phyloP scores from a whole-genome alignment of 352 stramenopile genomes.

The Phytopythium sindhum region DNA sequence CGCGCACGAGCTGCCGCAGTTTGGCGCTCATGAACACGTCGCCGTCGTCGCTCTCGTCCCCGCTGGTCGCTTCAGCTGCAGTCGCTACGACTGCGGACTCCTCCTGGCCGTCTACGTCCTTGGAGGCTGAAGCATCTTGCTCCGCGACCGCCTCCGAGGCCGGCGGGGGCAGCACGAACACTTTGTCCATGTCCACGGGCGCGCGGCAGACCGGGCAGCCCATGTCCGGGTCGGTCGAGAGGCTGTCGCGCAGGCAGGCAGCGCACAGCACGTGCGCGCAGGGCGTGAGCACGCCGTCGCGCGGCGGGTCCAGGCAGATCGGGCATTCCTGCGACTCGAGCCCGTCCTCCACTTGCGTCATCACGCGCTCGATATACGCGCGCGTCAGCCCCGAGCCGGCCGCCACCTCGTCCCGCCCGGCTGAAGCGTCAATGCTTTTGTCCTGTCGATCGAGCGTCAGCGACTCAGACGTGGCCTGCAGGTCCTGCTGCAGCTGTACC shows the following conservation, averaged over 20 bases:
- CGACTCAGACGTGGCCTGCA: slow-evolving; percentile 15
- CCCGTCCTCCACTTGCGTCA: slow-evolving; percentile 77
- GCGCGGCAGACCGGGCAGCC: slow-evolving; percentile 77
- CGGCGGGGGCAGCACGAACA: slow-evolving; percentile 45
- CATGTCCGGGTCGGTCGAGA: slow-evolving; percentile 51
- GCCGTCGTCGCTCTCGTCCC: neutral
- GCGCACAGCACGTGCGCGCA: slow-evolving; percentile 87
- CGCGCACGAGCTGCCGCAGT: slow-evolving; percentile 55
- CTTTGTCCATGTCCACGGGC: slow-evolving; percentile 55
- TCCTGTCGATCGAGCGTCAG: neutral
- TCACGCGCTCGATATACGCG: slow-evolving; percentile 68
- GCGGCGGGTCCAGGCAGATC: slow-evolving; percentile 77
- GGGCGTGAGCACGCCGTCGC: slow-evolving; percentile 68
- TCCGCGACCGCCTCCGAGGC: neutral
- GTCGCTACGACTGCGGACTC: neutral
- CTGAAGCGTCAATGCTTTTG: no score
- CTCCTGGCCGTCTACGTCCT: slow-evolving; percentile 7
- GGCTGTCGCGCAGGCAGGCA: slow-evolving; percentile 60
- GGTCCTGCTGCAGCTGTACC: slow-evolving; percentile 44
- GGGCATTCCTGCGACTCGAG: slow-evolving; percentile 81
- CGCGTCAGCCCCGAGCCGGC: slow-evolving; percentile 23
- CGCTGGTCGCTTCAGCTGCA: neutral
- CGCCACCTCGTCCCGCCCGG: neutral
- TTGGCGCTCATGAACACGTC: slow-evolving; percentile 60
- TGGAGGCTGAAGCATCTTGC: slow-evolving; percentile 4